Evolutionary conservation across 2,329 filamentous ascomycete genomes (phyloP), one percentile per base, ranked within the genome.

Genomic region (Ascochyta rabiei): DNA sequence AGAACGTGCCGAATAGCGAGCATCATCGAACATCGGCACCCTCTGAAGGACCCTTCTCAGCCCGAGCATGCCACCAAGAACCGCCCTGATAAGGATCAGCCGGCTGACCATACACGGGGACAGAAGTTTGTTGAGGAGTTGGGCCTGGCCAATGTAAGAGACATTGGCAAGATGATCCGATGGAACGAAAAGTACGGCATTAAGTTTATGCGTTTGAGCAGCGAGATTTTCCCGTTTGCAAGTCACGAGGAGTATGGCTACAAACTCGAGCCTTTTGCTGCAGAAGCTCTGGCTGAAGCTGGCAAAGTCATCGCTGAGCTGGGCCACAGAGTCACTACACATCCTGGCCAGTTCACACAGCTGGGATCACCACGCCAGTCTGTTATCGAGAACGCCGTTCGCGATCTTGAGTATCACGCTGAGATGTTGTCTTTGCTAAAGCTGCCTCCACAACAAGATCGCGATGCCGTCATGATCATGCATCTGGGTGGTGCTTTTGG

Each of bases 161-260:
- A 98, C 65, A 85, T 97, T 28, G 77, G 83, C 53, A 96, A 96
- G 74, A 91, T 97, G 85, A 69, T 97, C 8, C 84, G 86, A 1
- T 98, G 93, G 93, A 97, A 98, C 69, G 88, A 96, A 61, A 89
- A 86, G 63, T 97, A 93, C 61, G 88, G 89, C 34, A 98, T 98
- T 76, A 93, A 87, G 63, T 97, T 98, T 73, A 86, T 98, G 84
- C 86, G 93, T 1, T 80, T 98, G 18, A 96, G 91, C 63, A 96
- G 91, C 49, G 93, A 97, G 65, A 97, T 97, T 90, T 98, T 98
- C 61, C 93, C 93, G 0, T 97, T 97, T 72, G 93, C 93, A 1
- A 96, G 90, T 61, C 93, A 98, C 68, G 83, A 84, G 21, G 89
- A 91, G 58, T 89, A 96, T 62, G 93, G 93, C 0, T 98, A 98